Evolutionary conservation across 2,329 filamentous ascomycete genomes (phyloP).

Genomic region (Colletotrichum orchidophilum): DNA sequence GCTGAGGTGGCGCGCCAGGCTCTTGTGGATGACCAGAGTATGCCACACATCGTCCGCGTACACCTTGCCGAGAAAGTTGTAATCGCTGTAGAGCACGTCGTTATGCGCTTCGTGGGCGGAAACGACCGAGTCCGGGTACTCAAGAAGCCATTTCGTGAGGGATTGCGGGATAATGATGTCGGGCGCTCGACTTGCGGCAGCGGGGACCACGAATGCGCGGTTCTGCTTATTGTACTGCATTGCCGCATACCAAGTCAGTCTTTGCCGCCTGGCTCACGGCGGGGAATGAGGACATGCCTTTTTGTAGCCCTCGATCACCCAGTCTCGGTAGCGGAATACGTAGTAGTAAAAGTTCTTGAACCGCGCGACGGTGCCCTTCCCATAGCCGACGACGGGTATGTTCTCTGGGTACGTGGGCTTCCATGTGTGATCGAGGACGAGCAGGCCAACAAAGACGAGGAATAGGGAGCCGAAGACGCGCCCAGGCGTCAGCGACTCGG

Average conservation of each 20-base stretch:
- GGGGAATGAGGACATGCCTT: slow-evolving; percentile 42
- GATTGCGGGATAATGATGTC: slow-evolving; percentile 56
- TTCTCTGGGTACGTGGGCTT: slow-evolving; percentile 51
- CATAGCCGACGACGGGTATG: slow-evolving; percentile 52
- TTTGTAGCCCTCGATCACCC: slow-evolving; percentile 54
- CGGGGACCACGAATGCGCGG: slow-evolving; percentile 52
- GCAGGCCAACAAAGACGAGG: slow-evolving; percentile 48
- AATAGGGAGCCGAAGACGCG: slow-evolving; percentile 41
- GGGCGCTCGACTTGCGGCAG: slow-evolving; percentile 49
- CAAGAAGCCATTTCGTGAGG: slow-evolving; percentile 56
- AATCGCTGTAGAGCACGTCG: slow-evolving; percentile 47
- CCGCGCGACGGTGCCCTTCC: slow-evolving; percentile 46
- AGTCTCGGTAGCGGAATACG: slow-evolving; percentile 47
- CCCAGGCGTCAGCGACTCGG: slow-evolving; percentile 43
- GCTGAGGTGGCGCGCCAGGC: slow-evolving; percentile 51
- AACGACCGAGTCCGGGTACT: slow-evolving; percentile 54
- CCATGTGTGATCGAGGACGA: slow-evolving; percentile 49
- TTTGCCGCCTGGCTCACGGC: not conserved
- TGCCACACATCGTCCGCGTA: slow-evolving; percentile 50
- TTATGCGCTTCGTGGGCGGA: slow-evolving; percentile 53
- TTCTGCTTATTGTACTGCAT: slow-evolving; percentile 51
- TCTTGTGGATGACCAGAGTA: slow-evolving; percentile 53
- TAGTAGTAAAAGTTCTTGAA: slow-evolving; percentile 52
- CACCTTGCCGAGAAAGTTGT: slow-evolving; percentile 52
- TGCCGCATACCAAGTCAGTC: not conserved